Evolutionary conservation across 2,329 filamentous ascomycete species (phyloP), one percentile per base, ranked within the genome.

Genomic region (Aspergillus eucalypticola): DNA sequence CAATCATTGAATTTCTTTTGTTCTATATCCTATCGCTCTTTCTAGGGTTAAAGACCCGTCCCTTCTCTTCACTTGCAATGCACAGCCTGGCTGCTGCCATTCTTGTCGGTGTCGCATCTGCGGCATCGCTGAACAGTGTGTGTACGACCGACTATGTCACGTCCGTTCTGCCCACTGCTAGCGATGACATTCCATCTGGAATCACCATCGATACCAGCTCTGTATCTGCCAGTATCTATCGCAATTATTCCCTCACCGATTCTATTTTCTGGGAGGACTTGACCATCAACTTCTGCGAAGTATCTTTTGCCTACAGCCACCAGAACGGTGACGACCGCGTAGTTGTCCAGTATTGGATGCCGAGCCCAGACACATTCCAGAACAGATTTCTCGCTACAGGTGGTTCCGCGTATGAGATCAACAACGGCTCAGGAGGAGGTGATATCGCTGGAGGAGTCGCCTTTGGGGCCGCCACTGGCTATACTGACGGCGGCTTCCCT

Each of bases 271-370:
- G 49, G 49, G 49, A 51, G 10, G 49, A 51, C n/a, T 19, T 51
- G 27, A 51, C 13, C 27, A 51, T 51, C 25, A 51, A 51, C 49
- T 51, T 51, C 49, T 51, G 49, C 27, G 49, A 51, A 5, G 25
- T 51, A 11, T 51, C 48, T 11, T 51, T 51, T 32, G 48, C 48
- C 21, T 51, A 51, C 27, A 35, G 11, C 48, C 48, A 51, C 48
- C 48, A 51, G 27, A 51, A 35, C 27, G 13, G 10, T 8, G 48
- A 51, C 6, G 48, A 51, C 23, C 48, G 48, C 13, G 15, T 51
- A 7, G 48, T 51, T 10, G 48, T 51, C n/a, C 48, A 51, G 27
- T 51, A 51, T 27, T 51, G 48, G 48, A 51, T 51, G 48, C 48
- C 48, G 13, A 27, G 21, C 27, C 48, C 48, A 6, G 48, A 51